Conservation (phyloP, 306 rosid species). For the Trifolium fragiferum region DNA sequence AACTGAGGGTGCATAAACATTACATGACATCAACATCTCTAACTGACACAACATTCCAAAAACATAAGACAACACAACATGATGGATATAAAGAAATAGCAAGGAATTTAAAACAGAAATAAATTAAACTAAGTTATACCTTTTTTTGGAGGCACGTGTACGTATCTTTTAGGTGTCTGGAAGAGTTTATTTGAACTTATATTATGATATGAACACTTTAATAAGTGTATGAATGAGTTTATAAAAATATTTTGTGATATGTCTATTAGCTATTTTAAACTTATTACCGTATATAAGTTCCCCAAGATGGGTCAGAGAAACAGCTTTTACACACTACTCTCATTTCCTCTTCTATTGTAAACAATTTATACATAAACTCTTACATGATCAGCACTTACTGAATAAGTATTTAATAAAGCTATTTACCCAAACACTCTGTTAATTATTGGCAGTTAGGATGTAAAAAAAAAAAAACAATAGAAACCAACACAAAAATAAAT, state of each 20-base stretch:
- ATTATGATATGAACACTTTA: neutral
- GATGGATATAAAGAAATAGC: conserved; percentile 6
- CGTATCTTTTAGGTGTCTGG: neutral
- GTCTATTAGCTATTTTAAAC: neutral
- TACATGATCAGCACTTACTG: neutral
- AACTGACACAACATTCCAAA: conserved; percentile 22
- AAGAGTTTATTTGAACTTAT: neutral
- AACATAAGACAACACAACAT: conserved; percentile 1
- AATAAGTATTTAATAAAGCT: neutral
- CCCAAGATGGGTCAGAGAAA: neutral
- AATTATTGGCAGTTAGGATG: neutral
- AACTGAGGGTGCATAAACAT: conserved; percentile 1
- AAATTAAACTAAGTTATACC: neutral
- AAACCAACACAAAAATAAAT: neutral
- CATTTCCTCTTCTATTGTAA: neutral
- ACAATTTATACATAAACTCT: neutral
- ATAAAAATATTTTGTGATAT: neutral
- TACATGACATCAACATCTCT: conserved; percentile 1
- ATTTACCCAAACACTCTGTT: neutral
- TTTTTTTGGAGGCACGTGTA: neutral
- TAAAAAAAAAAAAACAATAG: neutral
- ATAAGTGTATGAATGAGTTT: neutral
- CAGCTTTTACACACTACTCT: neutral
- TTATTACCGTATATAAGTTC: neutral
- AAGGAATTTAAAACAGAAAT: neutral